Base-by-base conservation (phyloP, 495 filamentous ascomycete species). In the Neurospora terricola region DNA sequence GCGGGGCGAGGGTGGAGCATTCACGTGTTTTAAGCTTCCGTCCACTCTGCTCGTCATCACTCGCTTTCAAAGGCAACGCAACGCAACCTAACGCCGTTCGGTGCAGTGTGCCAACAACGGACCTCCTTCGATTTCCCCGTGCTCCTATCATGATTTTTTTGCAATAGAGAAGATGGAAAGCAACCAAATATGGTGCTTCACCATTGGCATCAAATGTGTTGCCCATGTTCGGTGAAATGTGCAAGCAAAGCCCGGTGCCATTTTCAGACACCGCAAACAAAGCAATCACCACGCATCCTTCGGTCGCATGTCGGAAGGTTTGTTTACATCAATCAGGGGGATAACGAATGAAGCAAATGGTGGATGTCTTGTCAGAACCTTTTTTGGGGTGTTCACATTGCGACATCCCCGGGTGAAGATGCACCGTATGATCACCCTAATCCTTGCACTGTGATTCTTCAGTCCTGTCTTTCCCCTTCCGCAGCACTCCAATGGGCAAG, bases 11-110 rank as follows among this genome's bases (percentile, higher is more conserved):
- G 27, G 72, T 75, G 77, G 73, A 43, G 36, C 14, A 69, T 72
- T 75, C 77, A 78, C 77, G 75, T 78, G 77, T 27, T 36, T 18
- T 4, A 34, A 66, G 27, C 54, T 34, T 34, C 54, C 54, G 54
- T 66, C 23, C 54, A 62, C 40, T 70, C 69, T 72, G 62, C 72
- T 76, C 70, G 71, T 76, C 73, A 75, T 74, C 69, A 70, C 68
- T 68, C 54, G 45, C 45, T 30, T 54, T 62, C 54, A 12, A 30
- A 30, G 9, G 54, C 11, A 62, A 62, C 45, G 40, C 40, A 43
- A 43, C n/a, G 54, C 54, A 62, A 62, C 54, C 45, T 14, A 18
- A 34, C 54, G 27, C 54, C 30, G 3, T 34, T 34, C 27, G 54
- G 54, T 66, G 48, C 48, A 59, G 48, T 59, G 48, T 21, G 21